Conservation (phyloP, 176 grass and related monocot species). For the Phragmites australis region DNA sequence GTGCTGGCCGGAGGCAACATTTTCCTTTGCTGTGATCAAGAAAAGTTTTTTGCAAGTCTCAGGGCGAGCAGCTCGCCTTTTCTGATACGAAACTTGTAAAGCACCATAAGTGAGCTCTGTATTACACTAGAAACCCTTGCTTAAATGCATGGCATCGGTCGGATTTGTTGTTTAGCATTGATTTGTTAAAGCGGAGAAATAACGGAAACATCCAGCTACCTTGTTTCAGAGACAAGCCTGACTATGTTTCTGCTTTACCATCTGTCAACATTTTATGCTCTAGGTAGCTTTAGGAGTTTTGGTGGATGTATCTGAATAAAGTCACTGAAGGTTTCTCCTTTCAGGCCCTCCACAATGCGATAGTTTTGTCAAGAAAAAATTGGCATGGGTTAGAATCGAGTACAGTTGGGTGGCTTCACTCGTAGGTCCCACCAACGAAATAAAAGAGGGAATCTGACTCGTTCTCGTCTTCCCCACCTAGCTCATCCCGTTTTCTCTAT, state of each 20-base stretch:
- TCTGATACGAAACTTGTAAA: not conserved
- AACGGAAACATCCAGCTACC: not conserved
- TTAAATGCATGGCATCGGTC: not conserved
- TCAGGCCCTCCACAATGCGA: no score
- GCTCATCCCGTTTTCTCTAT: no score
- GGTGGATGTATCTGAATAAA: constrained; percentile 28
- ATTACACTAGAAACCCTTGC: not conserved
- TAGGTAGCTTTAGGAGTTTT: not conserved
- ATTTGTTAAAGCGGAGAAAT: not conserved
- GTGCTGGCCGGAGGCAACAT: not conserved
- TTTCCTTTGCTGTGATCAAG: constrained; percentile 8
- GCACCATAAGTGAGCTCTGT: not conserved
- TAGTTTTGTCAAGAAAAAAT: no score
- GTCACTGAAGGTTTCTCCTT: not conserved
- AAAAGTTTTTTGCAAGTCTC: not conserved
- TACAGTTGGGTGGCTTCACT: no score
- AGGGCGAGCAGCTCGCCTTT: not conserved
- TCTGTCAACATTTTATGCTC: not conserved
- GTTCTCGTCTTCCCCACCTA: no score
- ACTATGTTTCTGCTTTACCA: not conserved
- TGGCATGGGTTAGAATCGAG: no score
- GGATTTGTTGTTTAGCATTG: not conserved
- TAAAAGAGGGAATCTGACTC: no score
- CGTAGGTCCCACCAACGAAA: no score
- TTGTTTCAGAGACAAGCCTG: not conserved